Base-by-base conservation (phyloP, 2,329 filamentous ascomycete genomes). In the Fonsecaea multimorphosa region DNA sequence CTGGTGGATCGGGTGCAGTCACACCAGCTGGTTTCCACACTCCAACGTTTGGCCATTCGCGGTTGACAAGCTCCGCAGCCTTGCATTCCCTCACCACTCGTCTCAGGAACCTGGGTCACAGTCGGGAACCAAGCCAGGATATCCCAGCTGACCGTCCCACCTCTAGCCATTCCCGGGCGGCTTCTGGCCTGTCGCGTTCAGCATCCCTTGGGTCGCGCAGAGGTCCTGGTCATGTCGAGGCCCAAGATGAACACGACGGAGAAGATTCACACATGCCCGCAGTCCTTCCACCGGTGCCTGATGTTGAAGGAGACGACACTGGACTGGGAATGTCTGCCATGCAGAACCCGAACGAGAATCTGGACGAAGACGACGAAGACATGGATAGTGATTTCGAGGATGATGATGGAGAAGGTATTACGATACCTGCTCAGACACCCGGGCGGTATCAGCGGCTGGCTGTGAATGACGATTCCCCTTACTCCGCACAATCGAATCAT, bases 201-300 rank as follows among this genome's bases (percentile, higher is more conserved):
- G 64, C 78, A 7, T 78, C 79, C 2, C 75, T 80, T 14, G 78
- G 78, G 58, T 75, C 78, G 9, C 75, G 78, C 27, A 75, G 77
- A 31, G 77, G 78, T 0, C 79, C 79, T 36, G 79, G 77, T 22
- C 76, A 79, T 63, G 61, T 68, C 7, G 38, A 49, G 69, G 71
- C 60, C 71, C 74, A 65, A 72, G 75, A 52, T 71, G 76, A 44
- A 70, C 72, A 63, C 71, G 73, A 63, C n/a, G 73, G 38, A 64
- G 69, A 49, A 19, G 66, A 61, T 9, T 16, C 53, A 1, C 34
- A 65, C 16, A 12, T 44, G 29, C 75, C 74, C 63, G 69, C 70
- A 19, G 71, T 69, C 19, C 56, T 66, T 31, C 58, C 67, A 9
- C 46, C 67, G 11, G 66, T 72, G 14, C 60, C 58, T 2, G 66